These are phyloP conservation scores for Cyclotella choctawhatcheeana DNA, from an alignment of 108 stramenopile genomes.

Conservation along the genomic window DNA sequence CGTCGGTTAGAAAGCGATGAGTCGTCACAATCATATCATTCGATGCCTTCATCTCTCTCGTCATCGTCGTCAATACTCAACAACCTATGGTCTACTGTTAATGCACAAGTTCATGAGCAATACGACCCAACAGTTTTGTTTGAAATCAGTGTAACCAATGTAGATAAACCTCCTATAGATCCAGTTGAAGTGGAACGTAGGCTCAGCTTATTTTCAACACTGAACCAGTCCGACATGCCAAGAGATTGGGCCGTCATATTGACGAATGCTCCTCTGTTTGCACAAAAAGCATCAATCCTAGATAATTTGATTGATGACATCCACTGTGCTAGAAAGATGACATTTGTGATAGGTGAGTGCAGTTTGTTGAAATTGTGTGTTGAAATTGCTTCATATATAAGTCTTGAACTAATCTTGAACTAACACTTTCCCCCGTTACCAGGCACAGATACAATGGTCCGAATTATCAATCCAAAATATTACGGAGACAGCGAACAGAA, in stretches of 20 bases:
- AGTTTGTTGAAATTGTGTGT: no score
- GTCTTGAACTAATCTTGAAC: no score
- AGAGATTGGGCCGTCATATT: constrained; percentile 81
- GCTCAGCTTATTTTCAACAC: constrained; percentile 56
- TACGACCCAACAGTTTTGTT: constrained; percentile 61
- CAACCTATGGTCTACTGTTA: constrained; percentile 38
- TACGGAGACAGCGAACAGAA: constrained; percentile 61
- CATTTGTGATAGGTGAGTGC: constrained; percentile 75
- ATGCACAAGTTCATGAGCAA: constrained; percentile 15
- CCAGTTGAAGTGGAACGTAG: constrained; percentile 58
- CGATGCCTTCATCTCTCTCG: constrained; percentile 21
- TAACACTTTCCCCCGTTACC: neutral
- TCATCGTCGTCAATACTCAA: constrained; percentile 35
- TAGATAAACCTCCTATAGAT: constrained; percentile 85
- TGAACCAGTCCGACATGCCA: constrained; percentile 53
- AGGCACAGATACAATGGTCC: constrained; percentile 85
- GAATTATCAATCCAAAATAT: constrained; percentile 90
- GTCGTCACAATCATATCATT: constrained; percentile 9
- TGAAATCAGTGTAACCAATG: constrained; percentile 84
- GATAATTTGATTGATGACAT: constrained; percentile 30
- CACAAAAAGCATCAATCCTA: constrained; percentile 59
- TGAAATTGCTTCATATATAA: no score
- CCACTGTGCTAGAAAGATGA: constrained; percentile 34
- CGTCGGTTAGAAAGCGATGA: constrained; percentile 16
- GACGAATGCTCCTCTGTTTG: constrained; percentile 81